phyloP scores from a whole-genome alignment of 345 rosid genomes.

The Trapa bicornis region DNA sequence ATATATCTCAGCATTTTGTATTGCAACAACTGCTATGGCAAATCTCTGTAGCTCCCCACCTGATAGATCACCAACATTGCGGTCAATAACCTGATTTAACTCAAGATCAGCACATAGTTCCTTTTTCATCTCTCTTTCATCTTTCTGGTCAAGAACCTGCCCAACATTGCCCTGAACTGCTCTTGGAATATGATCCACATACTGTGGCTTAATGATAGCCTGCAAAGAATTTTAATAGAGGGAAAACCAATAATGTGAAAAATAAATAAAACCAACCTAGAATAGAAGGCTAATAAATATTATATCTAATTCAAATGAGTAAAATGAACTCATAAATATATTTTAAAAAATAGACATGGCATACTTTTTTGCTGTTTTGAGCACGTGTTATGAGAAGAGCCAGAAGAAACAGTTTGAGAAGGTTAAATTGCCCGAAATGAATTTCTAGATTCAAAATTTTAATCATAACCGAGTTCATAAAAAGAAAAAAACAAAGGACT shows the following conservation, averaged over 20 bases:
- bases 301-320: neutral
- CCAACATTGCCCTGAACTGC: conserved; percentile 90
- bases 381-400: neutral
- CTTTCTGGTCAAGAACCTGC: conserved; percentile 81
- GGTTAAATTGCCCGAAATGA: no score
- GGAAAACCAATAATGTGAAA: neutral
- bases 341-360: no score
- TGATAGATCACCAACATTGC: conserved; percentile 79
- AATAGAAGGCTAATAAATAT: neutral
- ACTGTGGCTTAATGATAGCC: conserved; percentile 95
- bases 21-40: conserved; percentile 87
- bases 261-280: neutral
- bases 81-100: conserved; percentile 83
- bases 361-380: no score
- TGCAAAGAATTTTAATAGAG: conserved; percentile 8
- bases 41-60: conserved; percentile 99
- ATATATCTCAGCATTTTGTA: conserved; percentile 94
- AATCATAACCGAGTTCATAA: no score
- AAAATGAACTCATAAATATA: no score
- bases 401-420: no score
- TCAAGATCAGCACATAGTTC: conserved; percentile 73
- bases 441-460: no score
- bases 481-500: no score
- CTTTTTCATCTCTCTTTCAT: conserved; percentile 64
- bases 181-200: conserved; percentile 92